Evolutionary conservation across 441 rosid species (phyloP), one percentile per base, ranked within the genome.

Genomic region (Euphorbia celastroides): DNA sequence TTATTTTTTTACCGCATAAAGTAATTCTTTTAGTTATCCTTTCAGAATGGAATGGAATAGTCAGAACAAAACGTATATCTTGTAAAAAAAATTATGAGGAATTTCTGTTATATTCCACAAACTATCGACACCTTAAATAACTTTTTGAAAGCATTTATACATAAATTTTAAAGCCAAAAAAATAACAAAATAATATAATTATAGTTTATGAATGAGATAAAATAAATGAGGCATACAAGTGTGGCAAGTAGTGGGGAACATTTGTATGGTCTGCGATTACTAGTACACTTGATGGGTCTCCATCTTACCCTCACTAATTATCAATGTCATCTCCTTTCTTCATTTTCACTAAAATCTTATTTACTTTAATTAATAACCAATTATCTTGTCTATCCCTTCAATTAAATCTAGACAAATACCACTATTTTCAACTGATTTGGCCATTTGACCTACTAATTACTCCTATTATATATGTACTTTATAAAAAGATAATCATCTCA

Each of bases 191-290:
- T n/a, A n/a, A n/a, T n/a, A n/a, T n/a, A n/a, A n/a, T n/a, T n/a
- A n/a, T 34, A 34, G 38, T 34, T 34, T 2, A 38, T 38, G 12
- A 9, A 7, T 38, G 7, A 14, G 44, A 38, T 10, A 38, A 38
- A 9, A 34, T 34, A 38, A 38, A 38, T 38, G 1, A 38, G 12
- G 44, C 44, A 38, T 38, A 9, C 44, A 3, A 3, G 56, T 42
- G 57, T 62, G 48, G 61, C 36, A 70, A 16, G 25, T 42, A 31
- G 68, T 57, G 26, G 73, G 23, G 2, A 7, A 56, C 20, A 28
- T 57, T 31, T 64, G 68, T 68, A 22, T 32, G 73, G 64, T 70
- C 73, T 63, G 68, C 34, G 32, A 63, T 64, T 70, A 57, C 14
- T 23, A 30, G 64, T 56, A 46, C 68, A 70, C 36, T 55, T 55